Conservation (phyloP, 768 basidiomycete species). For the Rhizopogon vinicolor region DNA sequence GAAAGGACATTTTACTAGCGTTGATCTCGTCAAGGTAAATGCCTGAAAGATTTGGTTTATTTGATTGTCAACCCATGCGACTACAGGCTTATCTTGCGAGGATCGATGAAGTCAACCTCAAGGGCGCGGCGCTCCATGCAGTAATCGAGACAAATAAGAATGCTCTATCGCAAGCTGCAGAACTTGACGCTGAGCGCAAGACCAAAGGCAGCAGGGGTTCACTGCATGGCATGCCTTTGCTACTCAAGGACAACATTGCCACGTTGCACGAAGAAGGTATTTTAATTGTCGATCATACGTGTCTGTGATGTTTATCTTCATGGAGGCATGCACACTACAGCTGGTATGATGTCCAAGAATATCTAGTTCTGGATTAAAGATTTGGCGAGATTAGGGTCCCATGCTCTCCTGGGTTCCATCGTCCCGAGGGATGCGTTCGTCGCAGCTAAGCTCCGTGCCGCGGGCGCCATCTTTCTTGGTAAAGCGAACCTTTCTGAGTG, state of each 20-base stretch:
- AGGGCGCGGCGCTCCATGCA: constrained; percentile 27
- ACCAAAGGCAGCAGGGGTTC: constrained; percentile 13
- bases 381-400: constrained; percentile 22
- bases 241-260: constrained; percentile 21
- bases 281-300: not conserved
- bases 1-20: constrained; percentile 50
- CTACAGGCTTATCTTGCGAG: constrained; percentile 31
- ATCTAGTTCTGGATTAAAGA: not conserved
- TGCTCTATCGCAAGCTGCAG: constrained; percentile 24
- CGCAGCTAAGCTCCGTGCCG: constrained; percentile 22
- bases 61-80: not conserved
- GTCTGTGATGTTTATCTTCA: not conserved
- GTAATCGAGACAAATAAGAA: constrained; percentile 31
- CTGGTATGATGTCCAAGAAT: constrained; percentile 16
- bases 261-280: constrained; percentile 22
- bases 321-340: constrained; percentile 35
- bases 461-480: constrained; percentile 34
- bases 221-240: constrained; percentile 29
- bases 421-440: constrained; percentile 30
- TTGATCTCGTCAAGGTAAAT: constrained; percentile 56
- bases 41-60: not conserved
- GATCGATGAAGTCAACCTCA: constrained; percentile 33
- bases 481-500: constrained; percentile 43
- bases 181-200: constrained; percentile 23
- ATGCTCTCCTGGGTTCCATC: constrained; percentile 30